A percentile compares a stretch with the other conserved stretches of the same genome.
Conservation (phyloP, 768 basidiomycete genomes). For the Dendrothele bispora region DNA sequence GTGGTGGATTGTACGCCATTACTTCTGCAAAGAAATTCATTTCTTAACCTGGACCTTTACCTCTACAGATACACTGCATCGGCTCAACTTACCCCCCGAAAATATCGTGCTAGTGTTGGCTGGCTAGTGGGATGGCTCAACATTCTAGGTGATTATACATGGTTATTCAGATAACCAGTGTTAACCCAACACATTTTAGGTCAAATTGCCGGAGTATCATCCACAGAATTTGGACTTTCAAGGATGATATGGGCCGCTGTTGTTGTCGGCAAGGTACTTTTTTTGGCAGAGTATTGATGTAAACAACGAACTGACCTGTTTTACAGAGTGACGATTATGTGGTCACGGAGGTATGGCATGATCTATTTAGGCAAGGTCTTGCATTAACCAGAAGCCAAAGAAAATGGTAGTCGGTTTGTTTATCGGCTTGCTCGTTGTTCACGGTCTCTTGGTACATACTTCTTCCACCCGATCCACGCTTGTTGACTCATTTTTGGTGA, state of each 20-base stretch:
- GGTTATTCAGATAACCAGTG: background rate
- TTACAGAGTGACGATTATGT: conserved; percentile 28
- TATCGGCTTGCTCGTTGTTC: conserved; percentile 70
- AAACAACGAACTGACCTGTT: conserved; percentile 59
- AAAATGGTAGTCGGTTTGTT: conserved; percentile 81
- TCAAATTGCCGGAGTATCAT: conserved; percentile 83
- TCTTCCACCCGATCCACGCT: background rate
- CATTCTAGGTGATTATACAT: conserved; percentile 51
- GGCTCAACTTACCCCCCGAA: conserved; percentile 66
- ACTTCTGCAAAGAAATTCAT: no score
- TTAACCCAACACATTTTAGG: conserved; percentile 34
- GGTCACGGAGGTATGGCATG: background rate
- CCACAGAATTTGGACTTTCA: conserved; percentile 80
- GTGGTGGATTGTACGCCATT: conserved; percentile 61
- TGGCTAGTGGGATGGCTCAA: conserved; percentile 87
- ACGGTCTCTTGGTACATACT: conserved; percentile 62
- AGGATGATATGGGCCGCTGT: conserved; percentile 83
- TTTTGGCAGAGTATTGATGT: conserved; percentile 32
- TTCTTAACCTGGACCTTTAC: background rate
- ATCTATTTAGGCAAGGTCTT: conserved; percentile 3
- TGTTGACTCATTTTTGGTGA: background rate
- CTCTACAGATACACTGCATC: conserved; percentile 70
- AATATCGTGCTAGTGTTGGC: conserved; percentile 65
- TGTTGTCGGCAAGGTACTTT: conserved; percentile 49
- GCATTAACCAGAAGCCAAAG: conserved; percentile 38